These are phyloP conservation scores for Cercospora sesami DNA, from an alignment of 2,329 filamentous ascomycete genomes.

Conservation along the genomic window DNA sequence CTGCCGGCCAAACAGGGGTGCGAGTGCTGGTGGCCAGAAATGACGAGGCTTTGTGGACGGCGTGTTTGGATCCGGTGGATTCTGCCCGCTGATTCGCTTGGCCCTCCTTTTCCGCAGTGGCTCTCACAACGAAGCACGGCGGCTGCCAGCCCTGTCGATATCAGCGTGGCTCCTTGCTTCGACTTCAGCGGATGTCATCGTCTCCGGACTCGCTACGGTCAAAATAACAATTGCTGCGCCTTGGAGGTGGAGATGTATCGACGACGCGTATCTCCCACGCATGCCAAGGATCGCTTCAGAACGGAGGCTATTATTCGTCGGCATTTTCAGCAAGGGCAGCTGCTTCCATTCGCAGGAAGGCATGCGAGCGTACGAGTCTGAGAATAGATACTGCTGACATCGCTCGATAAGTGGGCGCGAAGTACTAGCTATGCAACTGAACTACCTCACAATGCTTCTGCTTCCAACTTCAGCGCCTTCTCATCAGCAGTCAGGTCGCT, in stretches of 20 bases:
- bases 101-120: background rate
- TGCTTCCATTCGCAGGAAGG: background rate
- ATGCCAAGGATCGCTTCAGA: background rate
- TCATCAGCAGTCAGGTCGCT: constrained; percentile 61
- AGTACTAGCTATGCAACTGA: background rate
- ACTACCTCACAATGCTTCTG: background rate
- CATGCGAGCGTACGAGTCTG: background rate
- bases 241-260: background rate
- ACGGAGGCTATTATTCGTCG: background rate
- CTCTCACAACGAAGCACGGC: background rate
- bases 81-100: background rate
- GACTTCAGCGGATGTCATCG: background rate
- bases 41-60: background rate
- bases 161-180: background rate
- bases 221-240: background rate
- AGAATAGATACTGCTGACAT: background rate
- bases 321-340: background rate
- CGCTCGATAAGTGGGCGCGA: background rate
- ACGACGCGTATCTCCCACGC: background rate
- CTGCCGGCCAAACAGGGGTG: background rate
- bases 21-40: background rate
- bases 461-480: constrained; percentile 37
- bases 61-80: background rate
- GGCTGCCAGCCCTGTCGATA: background rate
- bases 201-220: background rate